Percentiles rank a stretch among this genome's conserved stretches.
Evolutionary conservation across 257 asterid genomes (phyloP).

Genomic region (Solanum ahanhuiri): DNA sequence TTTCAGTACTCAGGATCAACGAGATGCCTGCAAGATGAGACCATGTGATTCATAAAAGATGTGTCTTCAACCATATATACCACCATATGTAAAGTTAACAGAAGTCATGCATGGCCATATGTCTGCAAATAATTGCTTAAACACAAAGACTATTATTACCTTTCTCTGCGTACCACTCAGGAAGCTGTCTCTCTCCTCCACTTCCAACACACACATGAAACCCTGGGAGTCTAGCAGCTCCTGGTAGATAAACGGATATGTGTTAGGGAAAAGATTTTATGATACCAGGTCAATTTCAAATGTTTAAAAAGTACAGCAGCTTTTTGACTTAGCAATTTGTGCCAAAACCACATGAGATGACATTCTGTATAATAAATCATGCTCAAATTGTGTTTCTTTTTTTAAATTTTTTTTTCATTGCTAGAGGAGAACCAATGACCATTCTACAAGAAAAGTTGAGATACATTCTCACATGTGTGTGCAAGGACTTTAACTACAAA

Average conservation of each 20-base stretch:
- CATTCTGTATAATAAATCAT: background rate
- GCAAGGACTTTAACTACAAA: background rate
- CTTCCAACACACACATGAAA: conserved; percentile 93
- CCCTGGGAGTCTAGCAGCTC: conserved; percentile 95
- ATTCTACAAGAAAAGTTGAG: background rate
- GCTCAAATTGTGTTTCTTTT: background rate
- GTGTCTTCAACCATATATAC: background rate
- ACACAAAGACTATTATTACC: conserved; percentile 31
- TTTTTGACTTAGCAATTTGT: background rate
- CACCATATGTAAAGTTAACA: background rate
- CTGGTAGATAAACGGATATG: conserved; percentile 21
- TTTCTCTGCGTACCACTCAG: conserved; percentile 94
- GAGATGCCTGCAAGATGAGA: conserved; percentile 53
- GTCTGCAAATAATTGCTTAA: background rate
- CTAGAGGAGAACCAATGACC: background rate
- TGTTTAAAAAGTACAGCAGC: background rate
- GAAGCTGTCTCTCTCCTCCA: conserved; percentile 95
- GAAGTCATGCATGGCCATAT: background rate
- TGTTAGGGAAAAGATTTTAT: background rate
- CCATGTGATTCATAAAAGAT: background rate
- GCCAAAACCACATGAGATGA: background rate
- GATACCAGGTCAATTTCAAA: background rate
- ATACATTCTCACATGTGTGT: background rate
- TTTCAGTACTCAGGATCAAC: conserved; percentile 77
- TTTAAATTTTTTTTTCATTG: background rate